Evolutionary conservation across 352 stramenopile species (phyloP).

Genomic region (Phytopythium chamaehyphon): DNA sequence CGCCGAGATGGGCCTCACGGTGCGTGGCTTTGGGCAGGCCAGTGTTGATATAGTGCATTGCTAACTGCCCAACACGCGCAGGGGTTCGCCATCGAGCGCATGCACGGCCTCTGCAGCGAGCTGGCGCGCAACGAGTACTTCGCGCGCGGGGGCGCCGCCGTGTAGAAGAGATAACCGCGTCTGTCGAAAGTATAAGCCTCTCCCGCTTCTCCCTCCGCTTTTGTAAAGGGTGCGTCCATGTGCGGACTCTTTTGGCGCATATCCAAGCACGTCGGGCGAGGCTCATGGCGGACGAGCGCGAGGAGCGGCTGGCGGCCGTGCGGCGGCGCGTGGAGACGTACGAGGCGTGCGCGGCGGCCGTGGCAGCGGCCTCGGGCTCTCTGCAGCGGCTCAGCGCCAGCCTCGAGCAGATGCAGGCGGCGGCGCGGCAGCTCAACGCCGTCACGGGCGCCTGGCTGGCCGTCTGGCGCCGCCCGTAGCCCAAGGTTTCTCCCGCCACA

Average conservation of each 20-base stretch:
- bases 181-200: too few species aligned
- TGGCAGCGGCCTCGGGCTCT: constrained; percentile 46
- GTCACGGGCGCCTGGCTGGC: constrained; percentile 70
- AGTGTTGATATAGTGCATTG: not conserved
- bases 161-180: too few species aligned
- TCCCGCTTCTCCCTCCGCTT: not conserved
- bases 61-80: constrained; percentile 9
- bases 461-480: constrained; percentile 55
- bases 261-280: too few species aligned
- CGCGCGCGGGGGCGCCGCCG: constrained; percentile 22
- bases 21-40: constrained; percentile 13
- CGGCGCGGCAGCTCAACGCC: constrained; percentile 67
- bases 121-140: constrained; percentile 71
- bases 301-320: constrained; percentile 43
- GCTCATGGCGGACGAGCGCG: constrained; percentile 13
- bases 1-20: constrained; percentile 55
- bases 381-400: constrained; percentile 65
- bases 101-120: constrained; percentile 61
- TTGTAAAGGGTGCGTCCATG: too few species aligned
- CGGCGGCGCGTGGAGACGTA: constrained; percentile 55
- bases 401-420: constrained; percentile 54
- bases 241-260: too few species aligned
- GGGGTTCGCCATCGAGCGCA: constrained; percentile 48
- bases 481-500: not conserved
- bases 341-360: constrained; percentile 53